These are phyloP conservation scores for Alternaria triticimaculans DNA, from an alignment of 2,329 filamentous ascomycete species.

Conservation along the genomic window DNA sequence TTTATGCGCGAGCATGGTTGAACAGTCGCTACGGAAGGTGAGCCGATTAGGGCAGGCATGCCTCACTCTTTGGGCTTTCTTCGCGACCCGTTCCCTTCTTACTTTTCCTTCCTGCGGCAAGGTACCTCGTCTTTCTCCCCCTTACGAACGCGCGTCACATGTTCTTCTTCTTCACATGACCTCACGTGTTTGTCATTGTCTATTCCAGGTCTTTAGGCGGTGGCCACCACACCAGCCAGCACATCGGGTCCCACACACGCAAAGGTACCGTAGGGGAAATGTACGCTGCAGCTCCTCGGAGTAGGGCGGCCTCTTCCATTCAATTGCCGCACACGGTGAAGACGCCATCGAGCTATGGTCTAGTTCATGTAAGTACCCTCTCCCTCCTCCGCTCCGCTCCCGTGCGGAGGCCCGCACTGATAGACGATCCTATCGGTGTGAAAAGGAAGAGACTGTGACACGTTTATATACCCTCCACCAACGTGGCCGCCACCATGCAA, in stretches of 20 bases:
- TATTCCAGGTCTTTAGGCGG: neutral
- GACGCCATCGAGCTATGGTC: neutral
- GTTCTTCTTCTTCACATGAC: neutral
- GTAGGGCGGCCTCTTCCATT: neutral
- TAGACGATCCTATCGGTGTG: neutral
- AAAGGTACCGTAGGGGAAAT: neutral
- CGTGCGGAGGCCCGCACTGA: neutral
- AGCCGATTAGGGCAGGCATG: neutral
- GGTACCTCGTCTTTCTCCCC: neutral
- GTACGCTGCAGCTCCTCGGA: neutral
- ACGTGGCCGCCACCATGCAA: constrained; percentile 7
- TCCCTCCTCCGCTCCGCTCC: neutral
- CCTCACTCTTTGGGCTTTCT: neutral
- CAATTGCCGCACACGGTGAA: neutral
- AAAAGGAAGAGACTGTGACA: neutral
- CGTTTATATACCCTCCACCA: neutral
- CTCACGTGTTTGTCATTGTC: neutral
- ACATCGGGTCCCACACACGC: constrained; percentile 1
- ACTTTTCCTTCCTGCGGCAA: neutral
- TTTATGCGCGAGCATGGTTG: neutral
- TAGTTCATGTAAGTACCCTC: neutral
- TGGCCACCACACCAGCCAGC: constrained; percentile 1
- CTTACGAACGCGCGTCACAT: neutral
- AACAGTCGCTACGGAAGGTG: neutral
- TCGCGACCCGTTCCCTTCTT: neutral